A percentile compares a stretch with the other conserved stretches of the same genome.
Conservation (phyloP, 192 early-diverging fungal species). For the Umbelopsis isabellina region DNA sequence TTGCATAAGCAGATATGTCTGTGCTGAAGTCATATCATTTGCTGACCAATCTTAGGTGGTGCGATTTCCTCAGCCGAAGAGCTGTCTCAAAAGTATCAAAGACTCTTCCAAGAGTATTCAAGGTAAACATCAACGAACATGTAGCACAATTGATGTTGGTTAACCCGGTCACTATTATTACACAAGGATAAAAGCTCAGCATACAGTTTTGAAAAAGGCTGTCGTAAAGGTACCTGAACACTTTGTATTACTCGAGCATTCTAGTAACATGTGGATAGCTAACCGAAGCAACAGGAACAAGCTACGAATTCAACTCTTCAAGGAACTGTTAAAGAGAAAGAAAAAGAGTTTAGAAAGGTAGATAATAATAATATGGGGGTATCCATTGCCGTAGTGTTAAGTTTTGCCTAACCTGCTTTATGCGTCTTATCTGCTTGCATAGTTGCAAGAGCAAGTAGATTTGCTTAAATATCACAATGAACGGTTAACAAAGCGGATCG, state of each 20-base stretch:
- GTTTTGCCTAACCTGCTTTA: not conserved
- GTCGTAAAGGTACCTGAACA: slow-evolving; percentile 50
- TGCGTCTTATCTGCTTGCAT: not conserved
- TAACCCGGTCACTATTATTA: not conserved
- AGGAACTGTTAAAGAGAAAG: slow-evolving; percentile 57
- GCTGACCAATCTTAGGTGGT: slow-evolving; percentile 23
- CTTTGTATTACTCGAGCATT: too few species aligned
- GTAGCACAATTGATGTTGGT: not conserved
- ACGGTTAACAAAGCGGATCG: slow-evolving; percentile 61
- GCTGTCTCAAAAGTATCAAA: slow-evolving; percentile 56
- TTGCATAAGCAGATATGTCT: not conserved
- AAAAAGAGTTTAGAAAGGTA: slow-evolving; percentile 61
- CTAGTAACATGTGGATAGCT: too few species aligned
- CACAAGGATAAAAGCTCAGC: slow-evolving; percentile 60
- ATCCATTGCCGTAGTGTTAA: not conserved
- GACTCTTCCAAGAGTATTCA: slow-evolving; percentile 57
- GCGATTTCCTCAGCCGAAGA: slow-evolving; percentile 55
- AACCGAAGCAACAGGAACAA: slow-evolving; percentile 49
- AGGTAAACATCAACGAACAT: slow-evolving; percentile 35
- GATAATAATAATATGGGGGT: not conserved
- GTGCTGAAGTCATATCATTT: not conserved
- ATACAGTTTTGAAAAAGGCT: slow-evolving; percentile 60
- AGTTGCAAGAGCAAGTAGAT: slow-evolving; percentile 57
- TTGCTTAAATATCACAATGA: slow-evolving; percentile 62
- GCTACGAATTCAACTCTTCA: slow-evolving; percentile 50